Evolutionary conservation across 2,329 filamentous ascomycete species (phyloP).

Genomic region (Sclerotinia minor): DNA sequence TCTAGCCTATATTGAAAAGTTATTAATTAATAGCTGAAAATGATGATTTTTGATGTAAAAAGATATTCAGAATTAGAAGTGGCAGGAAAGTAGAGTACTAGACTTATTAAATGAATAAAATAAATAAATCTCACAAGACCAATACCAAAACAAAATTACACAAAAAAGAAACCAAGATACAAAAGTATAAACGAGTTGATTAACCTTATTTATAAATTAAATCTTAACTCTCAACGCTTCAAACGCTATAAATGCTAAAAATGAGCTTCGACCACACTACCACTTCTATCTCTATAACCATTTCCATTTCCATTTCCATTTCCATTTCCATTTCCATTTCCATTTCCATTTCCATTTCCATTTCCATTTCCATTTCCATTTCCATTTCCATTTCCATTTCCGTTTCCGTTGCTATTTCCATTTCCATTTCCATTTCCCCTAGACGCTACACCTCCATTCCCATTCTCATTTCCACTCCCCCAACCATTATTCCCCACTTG

Average conservation of each 20-base stretch:
- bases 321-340: constrained; percentile 27
- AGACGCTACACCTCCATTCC: neutral
- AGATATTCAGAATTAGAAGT: too few relatives aligned
- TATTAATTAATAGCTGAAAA: too few relatives aligned
- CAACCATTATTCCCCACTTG: constrained; percentile 28
- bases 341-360: constrained; percentile 28
- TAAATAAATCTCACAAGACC: too few relatives aligned
- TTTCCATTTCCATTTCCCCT: constrained; percentile 28
- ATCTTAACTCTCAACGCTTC: too few relatives aligned
- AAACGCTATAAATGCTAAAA: neutral
- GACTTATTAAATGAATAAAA: too few relatives aligned
- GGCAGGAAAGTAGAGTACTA: too few relatives aligned
- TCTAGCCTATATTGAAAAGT: too few relatives aligned
- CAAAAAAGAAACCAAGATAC: too few relatives aligned
- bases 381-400: constrained; percentile 27
- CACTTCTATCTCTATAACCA: constrained; percentile 1
- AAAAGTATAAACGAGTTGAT: too few relatives aligned
- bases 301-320: constrained; percentile 26
- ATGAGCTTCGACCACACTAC: neutral
- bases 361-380: constrained; percentile 29
- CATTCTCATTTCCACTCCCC: constrained; percentile 33
- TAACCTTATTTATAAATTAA: too few relatives aligned
- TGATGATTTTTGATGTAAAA: too few relatives aligned
- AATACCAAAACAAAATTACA: too few relatives aligned
- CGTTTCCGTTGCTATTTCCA: constrained; percentile 26